Evolutionary conservation across 2,329 filamentous ascomycete species (phyloP).

Genomic region (Botrytis cinerea): DNA sequence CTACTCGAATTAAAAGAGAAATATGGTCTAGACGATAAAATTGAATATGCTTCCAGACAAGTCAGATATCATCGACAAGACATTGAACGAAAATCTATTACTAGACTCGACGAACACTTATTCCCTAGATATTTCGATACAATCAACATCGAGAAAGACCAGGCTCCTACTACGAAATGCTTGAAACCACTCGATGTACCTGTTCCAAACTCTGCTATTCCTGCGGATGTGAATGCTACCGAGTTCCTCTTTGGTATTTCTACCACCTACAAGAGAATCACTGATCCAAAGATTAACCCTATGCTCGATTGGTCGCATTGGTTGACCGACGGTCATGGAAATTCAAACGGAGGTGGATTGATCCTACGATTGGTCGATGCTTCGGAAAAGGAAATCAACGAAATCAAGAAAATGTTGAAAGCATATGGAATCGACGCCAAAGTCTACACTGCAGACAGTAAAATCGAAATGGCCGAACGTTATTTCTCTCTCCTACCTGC

Average conservation of each 20-base stretch:
- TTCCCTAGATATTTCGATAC: conserved; percentile 51
- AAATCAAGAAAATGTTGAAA: conserved; percentile 50
- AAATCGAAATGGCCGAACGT: conserved; percentile 58
- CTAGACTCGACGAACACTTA: conserved; percentile 51
- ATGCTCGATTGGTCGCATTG: conserved; percentile 62
- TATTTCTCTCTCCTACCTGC: conserved; percentile 58
- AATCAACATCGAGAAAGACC: conserved; percentile 50
- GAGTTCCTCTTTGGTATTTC: conserved; percentile 62
- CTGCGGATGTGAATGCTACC: conserved; percentile 54
- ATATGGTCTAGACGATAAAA: conserved; percentile 51
- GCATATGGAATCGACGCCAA: conserved; percentile 57
- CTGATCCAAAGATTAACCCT: conserved; percentile 52
- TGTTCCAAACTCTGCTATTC: conserved; percentile 53
- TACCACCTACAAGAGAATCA: conserved; percentile 58
- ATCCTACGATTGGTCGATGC: conserved; percentile 57
- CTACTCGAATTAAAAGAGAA: conserved; percentile 50
- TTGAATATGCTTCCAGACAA: conserved; percentile 59
- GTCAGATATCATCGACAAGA: conserved; percentile 54
- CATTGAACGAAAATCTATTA: conserved; percentile 53
- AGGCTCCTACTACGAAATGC: conserved; percentile 48
- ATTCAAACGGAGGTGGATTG: conserved; percentile 59
- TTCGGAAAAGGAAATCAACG: conserved; percentile 52
- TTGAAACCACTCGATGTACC: conserved; percentile 53
- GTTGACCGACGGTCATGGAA: conserved; percentile 57
- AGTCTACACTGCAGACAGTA: conserved; percentile 55